Base-by-base conservation (phyloP, 768 basidiomycete genomes). In the Cubamyces sp. region DNA sequence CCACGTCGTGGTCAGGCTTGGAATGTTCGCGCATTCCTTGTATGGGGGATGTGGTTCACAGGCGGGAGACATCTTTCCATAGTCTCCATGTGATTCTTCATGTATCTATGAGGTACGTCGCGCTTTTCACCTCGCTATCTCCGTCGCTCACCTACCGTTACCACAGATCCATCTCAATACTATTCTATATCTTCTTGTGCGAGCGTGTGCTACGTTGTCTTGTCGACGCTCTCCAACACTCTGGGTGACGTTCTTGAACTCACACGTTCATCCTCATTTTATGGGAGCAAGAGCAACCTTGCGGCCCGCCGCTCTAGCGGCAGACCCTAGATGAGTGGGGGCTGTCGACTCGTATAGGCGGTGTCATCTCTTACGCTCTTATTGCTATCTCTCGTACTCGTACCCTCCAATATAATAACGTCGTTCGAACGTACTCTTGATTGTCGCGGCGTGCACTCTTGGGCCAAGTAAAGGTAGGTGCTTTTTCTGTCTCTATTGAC, bases 241-340 rank as follows among this genome's bases (percentile, higher is more conserved):
- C 94, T 96, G 94, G 88, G 84, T 86, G 85, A 83, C 88, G 88
- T 86, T 79, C 69, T n/a, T 67, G 62, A 74, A 61, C 73, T 76
- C 74, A 94, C 87, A 87, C 90, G 90, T 79, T 66, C 83, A 87
- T 88, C 85, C 92, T 94, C 90, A 96, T 96, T 96, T 96, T 92
- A 93, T 75, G 86, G 83, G 89, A 96, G 93, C 94, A 78, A 96
- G 71, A 93, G 57, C 21, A 16, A 58, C 43, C 57, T 19, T 55
- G 1, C 9, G 16, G 23, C 7, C 58, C 63, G 37, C 45, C 54
- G 26, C 54, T 64, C 54, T 60, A 64, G 63, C 57, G 58, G 37
- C 42, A 46, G 54, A 48, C 63, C 57, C 45, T 43, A 52, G 47
- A 64, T 21, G 18, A 34, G 50, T 60, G 63, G 40, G 52, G 63